Base-by-base conservation (phyloP, 805 yeast genomes). In the Hanseniaspora pseudoguilliermondii region DNA sequence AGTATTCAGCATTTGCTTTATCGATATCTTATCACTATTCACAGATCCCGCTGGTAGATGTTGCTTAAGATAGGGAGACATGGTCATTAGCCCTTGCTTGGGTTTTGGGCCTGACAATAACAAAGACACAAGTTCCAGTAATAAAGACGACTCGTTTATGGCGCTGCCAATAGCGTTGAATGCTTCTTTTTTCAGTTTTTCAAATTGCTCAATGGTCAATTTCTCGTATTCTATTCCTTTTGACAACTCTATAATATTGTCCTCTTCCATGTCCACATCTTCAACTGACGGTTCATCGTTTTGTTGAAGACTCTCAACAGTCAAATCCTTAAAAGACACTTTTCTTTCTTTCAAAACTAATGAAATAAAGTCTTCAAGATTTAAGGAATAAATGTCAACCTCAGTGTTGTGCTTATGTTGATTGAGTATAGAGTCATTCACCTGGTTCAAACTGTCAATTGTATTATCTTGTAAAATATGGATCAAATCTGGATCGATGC, bases 101-200 rank as follows among this genome's bases (percentile, higher is more conserved):
- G 96, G 96, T 59, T 93, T 77, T 11, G 80, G 80, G 11, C 86
- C 78, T 20, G 96, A 84, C 44, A 91, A 76, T 57, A 93, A 71
- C 58, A 91, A 73, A 1, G 96, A 87, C 1, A 91, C 83, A 60
- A 90, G 86, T 65, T 91, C 98, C 57, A 90, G 71, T 1, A 95
- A 83, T 40, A 93, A 69, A 0, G 96, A 89, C 0, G 95, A 82
- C 65, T 93, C 97, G 65, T 91, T 93, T 61, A 86, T 72, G 1
- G 97, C 95, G 0, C 80, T 67, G 54, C 79, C 76, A 34, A 85
- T 73, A 44, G 74, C 71, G 18, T 71, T 73, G 16, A 82, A 61
- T 43, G 83, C 73, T 57, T 80, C 79, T n/a, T 70, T 64, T 63
- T 81, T 81, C 18, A 78, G 73, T 46, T 71, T 72, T 49, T 71